Conservation (phyloP, 352 stramenopile species). For the Globisporangium lucens region DNA sequence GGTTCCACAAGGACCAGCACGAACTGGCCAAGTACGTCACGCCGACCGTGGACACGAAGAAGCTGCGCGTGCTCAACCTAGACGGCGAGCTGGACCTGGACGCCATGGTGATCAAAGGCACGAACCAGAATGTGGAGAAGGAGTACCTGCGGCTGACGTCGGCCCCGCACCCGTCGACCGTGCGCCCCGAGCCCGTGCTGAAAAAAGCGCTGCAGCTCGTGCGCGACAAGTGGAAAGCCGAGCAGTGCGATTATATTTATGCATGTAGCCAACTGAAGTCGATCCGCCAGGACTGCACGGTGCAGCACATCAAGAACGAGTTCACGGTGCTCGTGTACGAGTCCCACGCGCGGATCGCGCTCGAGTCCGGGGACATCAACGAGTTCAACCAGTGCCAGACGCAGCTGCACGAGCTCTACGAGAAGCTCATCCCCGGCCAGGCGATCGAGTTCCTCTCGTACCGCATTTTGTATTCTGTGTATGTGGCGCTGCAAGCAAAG, state of each 20-base stretch:
- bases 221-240: slow-evolving; percentile 85
- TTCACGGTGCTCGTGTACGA: slow-evolving; percentile 99
- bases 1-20: slow-evolving; percentile 73
- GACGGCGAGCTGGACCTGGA: slow-evolving; percentile 83
- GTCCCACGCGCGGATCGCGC: slow-evolving; percentile 93
- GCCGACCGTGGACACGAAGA: slow-evolving; percentile 66
- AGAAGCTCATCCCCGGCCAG: slow-evolving; percentile 68
- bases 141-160: slow-evolving; percentile 98
- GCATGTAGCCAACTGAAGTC: slow-evolving; percentile 99
- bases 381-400: slow-evolving; percentile 96
- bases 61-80: slow-evolving; percentile 66
- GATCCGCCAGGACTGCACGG: slow-evolving; percentile 98
- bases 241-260: slow-evolving; percentile 91
- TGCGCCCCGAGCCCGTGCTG: slow-evolving; percentile 93
- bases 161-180: slow-evolving; percentile 91
- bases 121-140: slow-evolving; percentile 95
- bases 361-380: slow-evolving; percentile 95
- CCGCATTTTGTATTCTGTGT: slow-evolving; percentile 88
- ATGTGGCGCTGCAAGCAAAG: slow-evolving; percentile 86
- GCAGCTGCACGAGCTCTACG: slow-evolving; percentile 87
- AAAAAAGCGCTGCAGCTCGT: slow-evolving; percentile 85
- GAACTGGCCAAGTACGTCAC: slow-evolving; percentile 62
- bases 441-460: slow-evolving; percentile 86
- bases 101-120: slow-evolving; percentile 93
- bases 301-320: slow-evolving; percentile 95